Evolutionary conservation across 202 grass and related monocot species (phyloP), one percentile per base, ranked within the genome.

Genomic region (Carex arenaria): DNA sequence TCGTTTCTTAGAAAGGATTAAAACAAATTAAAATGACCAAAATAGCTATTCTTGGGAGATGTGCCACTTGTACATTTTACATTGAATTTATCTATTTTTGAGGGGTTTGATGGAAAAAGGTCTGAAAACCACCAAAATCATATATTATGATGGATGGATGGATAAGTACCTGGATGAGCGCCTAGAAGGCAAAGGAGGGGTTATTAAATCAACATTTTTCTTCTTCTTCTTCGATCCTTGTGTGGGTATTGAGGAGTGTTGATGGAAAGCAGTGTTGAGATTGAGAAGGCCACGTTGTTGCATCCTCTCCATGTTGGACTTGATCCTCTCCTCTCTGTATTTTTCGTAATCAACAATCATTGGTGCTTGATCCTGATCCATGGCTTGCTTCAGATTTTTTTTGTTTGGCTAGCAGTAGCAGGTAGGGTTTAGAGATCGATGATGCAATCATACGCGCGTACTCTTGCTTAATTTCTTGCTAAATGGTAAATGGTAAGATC

Each of bases 251-350:
- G 71, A 8, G 45, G 55, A 4, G 79, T 56, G 0, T 10, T 51
- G 47, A 64, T 64, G 14, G 38, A 40, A 61, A 32, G 57, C 47
- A 26, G 26, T 43, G 55, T 60, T 86, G 57, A 97, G 94, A 72
- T 88, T 86, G 62, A 89, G 75, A 31, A 98, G 85, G 14, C 94
- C 94, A 59, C 92, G 84, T 80, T 86, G 86, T 78, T 80, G 83
- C 92, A 95, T 87, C 43, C 89, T 83, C 87, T 93, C 95, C 80
- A 91, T 85, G 87, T 98, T 98, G 70, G 89, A 86, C 71, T 85
- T 90, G 81, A 98, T 98, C 85, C 92, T 90, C 15, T 87, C 88
- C 17, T 83, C 92, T 78, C 94, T 64, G 75, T 85, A 36, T n/a
- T 30, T 81, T 83, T 94, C 94, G 79, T 97, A 97, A 40, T 80